Percentiles rank a stretch among this genome's conserved stretches.
Evolutionary conservation across 441 rosid genomes (phyloP).

Genomic region (Kokia cookei): DNA sequence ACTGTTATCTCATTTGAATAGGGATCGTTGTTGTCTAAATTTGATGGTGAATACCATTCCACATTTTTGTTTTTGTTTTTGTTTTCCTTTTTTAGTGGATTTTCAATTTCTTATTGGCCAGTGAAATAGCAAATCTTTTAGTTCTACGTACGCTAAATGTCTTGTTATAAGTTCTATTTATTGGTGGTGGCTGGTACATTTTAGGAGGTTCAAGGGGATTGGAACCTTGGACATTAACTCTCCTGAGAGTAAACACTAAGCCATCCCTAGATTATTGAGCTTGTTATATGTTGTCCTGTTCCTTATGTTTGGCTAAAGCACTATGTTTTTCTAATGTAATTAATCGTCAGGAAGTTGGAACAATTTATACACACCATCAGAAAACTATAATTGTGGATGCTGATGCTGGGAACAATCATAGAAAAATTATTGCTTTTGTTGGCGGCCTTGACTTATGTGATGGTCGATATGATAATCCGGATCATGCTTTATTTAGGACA

Average conservation of each 20-base stretch:
- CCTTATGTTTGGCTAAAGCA: neutral
- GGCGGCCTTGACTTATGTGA: slow-evolving; percentile 99
- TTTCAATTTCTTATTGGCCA: neutral
- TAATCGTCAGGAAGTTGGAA: slow-evolving; percentile 77
- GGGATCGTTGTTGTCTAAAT: neutral
- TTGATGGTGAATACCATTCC: neutral
- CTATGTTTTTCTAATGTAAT: neutral
- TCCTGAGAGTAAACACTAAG: neutral
- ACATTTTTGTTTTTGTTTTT: neutral
- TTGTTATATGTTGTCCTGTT: neutral
- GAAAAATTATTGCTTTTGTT: slow-evolving; percentile 89
- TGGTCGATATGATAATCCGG: slow-evolving; percentile 92
- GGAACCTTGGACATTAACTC: neutral
- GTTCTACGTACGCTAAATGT: neutral
- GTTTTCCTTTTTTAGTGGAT: neutral
- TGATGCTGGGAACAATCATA: slow-evolving; percentile 67
- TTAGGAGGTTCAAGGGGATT: neutral
- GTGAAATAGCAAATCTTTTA: neutral
- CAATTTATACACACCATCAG: slow-evolving; percentile 97
- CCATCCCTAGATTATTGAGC: neutral
- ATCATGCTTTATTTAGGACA: slow-evolving; percentile 74
- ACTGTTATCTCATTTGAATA: neutral
- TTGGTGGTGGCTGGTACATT: neutral
- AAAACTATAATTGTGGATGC: slow-evolving; percentile 93
- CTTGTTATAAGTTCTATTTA: neutral